Evolutionary conservation across 1,139 yeast genomes (phyloP), one percentile per base, ranked within the genome.

Genomic region (Magnusiomyces paraingens): DNA sequence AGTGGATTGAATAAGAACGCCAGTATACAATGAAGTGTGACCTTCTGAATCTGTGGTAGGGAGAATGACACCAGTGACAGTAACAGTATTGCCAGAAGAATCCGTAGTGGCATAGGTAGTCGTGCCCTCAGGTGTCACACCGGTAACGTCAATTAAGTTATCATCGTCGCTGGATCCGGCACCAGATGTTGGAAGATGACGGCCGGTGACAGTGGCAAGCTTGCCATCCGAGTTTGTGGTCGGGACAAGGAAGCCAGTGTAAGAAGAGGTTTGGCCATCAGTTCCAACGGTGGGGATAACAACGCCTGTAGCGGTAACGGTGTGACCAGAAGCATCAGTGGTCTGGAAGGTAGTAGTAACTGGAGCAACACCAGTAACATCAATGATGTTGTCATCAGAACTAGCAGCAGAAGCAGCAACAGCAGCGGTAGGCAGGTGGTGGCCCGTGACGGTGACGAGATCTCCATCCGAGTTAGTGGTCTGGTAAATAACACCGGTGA

Each of bases 391-490:
- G 36, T 32, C 22, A 21, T 26, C 26, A 26, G n/a, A 41, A 14
- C 17, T n/a, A 47, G 49, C 15, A 21, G 41, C 49, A 17, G 49
- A 29, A 14, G 40, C n/a, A 36, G 40, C 17, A 47, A 15, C 43
- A 17, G 35, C 11, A 21, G 43, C 43, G n/a, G 50, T 47, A 26
- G 49, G 18, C 15, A 39, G 42, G 35, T 26, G 17, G 35, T 14
- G 10, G 17, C 49, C 49, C 32, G 42, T 47, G 18, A 47, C 49
- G 14, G 32, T 40, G 18, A 36, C n/a, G n/a, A 47, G 22, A n/a
- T 20, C 42, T 32, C 15, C 42, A 36, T 36, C 17, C 3, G 40
- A 36, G 40, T 36, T n/a, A n/a, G 40, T 36, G n/a, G 46, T 43
- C 11, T 21, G 12, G 11, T 21, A n/a, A 22, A 43, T 32, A 14